Evolutionary conservation across 441 rosid genomes (phyloP).

Genomic region (Isatis lusitanica): DNA sequence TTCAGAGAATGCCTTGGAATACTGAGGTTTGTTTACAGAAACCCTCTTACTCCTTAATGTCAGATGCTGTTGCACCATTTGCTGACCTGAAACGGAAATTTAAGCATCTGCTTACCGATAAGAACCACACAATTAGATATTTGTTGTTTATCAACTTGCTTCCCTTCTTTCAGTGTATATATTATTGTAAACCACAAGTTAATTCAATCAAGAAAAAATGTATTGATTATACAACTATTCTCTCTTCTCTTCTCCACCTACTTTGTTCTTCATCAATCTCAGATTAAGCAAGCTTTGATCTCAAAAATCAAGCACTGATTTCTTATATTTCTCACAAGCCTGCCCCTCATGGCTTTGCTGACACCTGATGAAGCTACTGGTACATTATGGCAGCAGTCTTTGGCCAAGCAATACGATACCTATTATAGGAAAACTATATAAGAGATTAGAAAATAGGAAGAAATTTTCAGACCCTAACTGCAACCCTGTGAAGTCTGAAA

Average conservation of each 20-base stretch:
- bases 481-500: background rate
- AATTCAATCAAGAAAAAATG: too few species aligned
- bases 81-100: background rate
- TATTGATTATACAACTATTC: too few species aligned
- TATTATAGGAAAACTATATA: background rate
- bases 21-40: background rate
- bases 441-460: background rate
- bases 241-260: too few species aligned
- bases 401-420: background rate
- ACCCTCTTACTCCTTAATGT: background rate
- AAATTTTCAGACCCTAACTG: background rate
- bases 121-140: background rate
- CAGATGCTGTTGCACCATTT: constrained; percentile 9
- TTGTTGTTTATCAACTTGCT: too few species aligned
- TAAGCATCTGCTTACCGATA: background rate
- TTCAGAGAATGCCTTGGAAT: background rate
- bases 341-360: background rate
- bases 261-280: too few species aligned
- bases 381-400: background rate
- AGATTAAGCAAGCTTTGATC: too few species aligned
- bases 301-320: too few species aligned
- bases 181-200: too few species aligned
- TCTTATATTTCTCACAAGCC: background rate
- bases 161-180: too few species aligned
- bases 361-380: background rate